A percentile compares a stretch with the other conserved stretches of the same genome.
Evolutionary conservation across 805 yeast species (phyloP).

Genomic region (Candida vaughaniae): DNA sequence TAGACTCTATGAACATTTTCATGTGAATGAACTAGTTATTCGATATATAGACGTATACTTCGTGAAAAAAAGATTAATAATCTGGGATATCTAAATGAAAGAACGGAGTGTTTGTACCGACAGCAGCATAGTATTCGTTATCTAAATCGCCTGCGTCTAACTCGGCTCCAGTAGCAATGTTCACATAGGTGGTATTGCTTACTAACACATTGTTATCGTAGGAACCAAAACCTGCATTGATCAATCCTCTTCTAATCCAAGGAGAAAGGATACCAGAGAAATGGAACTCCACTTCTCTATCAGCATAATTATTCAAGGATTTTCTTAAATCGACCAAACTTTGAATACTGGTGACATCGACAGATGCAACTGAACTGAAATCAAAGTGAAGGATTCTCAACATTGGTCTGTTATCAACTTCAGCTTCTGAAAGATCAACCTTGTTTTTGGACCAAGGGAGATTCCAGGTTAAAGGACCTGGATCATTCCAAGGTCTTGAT

Average conservation of each 20-base stretch:
- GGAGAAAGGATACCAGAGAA: constrained; percentile 82
- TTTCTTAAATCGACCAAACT: constrained; percentile 72
- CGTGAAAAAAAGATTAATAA: too few species aligned
- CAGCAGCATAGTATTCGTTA: constrained; percentile 49
- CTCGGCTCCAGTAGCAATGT: constrained; percentile 40
- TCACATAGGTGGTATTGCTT: constrained; percentile 40
- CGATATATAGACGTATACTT: too few species aligned
- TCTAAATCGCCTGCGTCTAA: constrained; percentile 15
- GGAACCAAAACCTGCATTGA: constrained; percentile 76
- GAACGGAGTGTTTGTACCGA: constrained; percentile 67
- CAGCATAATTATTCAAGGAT: constrained; percentile 70
- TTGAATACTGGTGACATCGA: constrained; percentile 81
- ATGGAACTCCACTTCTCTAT: constrained; percentile 84
- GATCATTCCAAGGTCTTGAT: constrained; percentile 89
- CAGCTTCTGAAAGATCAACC: constrained; percentile 10
- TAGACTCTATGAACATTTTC: too few species aligned
- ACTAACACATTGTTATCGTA: constrained; percentile 41
- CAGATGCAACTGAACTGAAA: constrained; percentile 70
- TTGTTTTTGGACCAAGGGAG: constrained; percentile 27
- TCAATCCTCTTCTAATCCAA: constrained; percentile 79
- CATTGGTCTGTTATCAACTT: constrained; percentile 56
- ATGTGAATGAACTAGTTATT: too few species aligned
- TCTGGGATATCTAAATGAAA: constrained; percentile 79
- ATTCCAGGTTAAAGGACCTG: constrained; percentile 56
- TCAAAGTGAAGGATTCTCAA: constrained; percentile 76